Base-by-base conservation (phyloP, 805 yeast genomes). In the Candida jianshihensis region DNA sequence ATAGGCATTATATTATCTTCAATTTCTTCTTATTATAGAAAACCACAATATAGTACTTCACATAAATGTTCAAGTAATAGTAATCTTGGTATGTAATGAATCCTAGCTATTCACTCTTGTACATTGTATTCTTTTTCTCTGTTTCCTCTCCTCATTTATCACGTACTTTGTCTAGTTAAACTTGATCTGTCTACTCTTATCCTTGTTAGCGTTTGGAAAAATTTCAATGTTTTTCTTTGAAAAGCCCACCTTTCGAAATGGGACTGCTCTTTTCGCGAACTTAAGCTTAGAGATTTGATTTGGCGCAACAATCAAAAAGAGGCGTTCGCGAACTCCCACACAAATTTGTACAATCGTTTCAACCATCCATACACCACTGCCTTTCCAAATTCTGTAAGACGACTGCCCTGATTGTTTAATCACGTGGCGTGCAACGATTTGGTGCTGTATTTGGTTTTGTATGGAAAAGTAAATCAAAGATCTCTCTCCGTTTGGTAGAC, bases 121-220 rank as follows among this genome's bases (percentile, higher is more conserved):
- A 12, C 15, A 14, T 26, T 26, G 5, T n/a, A 6, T 26, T 26
- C 29, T 6, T 28, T 33, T 40, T 26, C 24, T 32, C 24, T 21
- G 19, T 18, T 19, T 32, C 19, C 20, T 19, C 36, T 29, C 31
- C 26, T 25, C 13, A 19, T 12, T 25, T 33, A 19, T 18, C 29
- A 51, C 56, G 48, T 51, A 51, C 56, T 43, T 51, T 51, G 51
- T 48, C 49, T 47, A 47, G 24, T 41, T 26, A 16, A 33, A 20
- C 30, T 29, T 29, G 31, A 29, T 29, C 30, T 34, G 29, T 34
- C 19, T 25, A 17, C 14, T 24, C 26, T 16, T 26, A 25, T 4
- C 12, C 10, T 17, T 17, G 17, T 19, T 28, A n/a, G 19, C 24
- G 31, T 33, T 30, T 32, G 26, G 34, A 49, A 50, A 51, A 51